Conservation (phyloP, 176 grass and related monocot species). For the Cocos nucifera region DNA sequence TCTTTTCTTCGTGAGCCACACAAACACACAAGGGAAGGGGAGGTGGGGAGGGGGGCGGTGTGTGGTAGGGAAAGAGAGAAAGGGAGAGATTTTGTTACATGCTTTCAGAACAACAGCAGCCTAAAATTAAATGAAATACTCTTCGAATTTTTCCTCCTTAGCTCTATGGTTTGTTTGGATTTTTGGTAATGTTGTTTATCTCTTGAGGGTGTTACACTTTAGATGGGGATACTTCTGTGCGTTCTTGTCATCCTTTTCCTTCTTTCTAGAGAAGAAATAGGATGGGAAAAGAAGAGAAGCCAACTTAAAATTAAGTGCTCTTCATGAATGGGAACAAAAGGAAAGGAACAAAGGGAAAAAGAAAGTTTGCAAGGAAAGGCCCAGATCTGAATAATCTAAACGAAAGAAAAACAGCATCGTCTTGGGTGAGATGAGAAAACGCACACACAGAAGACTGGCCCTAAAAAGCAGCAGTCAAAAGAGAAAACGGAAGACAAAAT, state of each 20-base stretch:
- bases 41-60: no score
- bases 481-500: constrained; percentile 14
- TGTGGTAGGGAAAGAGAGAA: no score
- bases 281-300: constrained; percentile 13
- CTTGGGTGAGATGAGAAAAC: neutral
- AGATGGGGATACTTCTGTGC: constrained; percentile 3
- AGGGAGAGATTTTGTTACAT: no score
- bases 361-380: neutral
- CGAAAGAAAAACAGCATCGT: neutral
- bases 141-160: no score
- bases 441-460: neutral
- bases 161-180: no score
- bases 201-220: neutral
- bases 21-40: no score
- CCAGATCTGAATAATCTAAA: neutral
- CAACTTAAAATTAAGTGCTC: constrained; percentile 6
- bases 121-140: no score
- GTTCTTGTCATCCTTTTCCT: no score
- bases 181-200: no score
- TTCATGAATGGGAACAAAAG: constrained; percentile 9
- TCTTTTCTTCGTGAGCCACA: no score
- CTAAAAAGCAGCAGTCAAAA: constrained; percentile 27
- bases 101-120: no score
- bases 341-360: neutral
- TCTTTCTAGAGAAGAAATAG: constrained; percentile 6